phyloP scores from a whole-genome alignment of 768 basidiomycete genomes.

The Mrakia gelida region DNA sequence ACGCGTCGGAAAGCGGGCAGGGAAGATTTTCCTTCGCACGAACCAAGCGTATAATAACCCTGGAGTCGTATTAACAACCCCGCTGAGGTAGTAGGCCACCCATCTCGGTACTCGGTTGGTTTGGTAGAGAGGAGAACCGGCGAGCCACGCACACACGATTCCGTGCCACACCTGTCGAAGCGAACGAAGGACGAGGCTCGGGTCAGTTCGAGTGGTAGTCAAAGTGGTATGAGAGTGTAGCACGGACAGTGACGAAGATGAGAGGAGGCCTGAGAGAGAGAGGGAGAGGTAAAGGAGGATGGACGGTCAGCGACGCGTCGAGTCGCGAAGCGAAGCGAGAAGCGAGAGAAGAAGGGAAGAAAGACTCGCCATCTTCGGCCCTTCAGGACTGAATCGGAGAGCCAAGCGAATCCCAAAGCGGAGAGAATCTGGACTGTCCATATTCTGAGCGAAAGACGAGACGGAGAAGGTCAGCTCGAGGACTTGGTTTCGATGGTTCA shows the following conservation, averaged over 20 bases:
- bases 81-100: slow-evolving; percentile 9
- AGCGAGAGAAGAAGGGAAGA: too few relatives aligned
- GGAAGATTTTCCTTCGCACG: not conserved
- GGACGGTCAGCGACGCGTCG: too few relatives aligned
- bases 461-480: not conserved
- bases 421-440: slow-evolving; percentile 11
- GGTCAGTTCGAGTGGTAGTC: too few relatives aligned
- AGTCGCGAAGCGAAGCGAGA: too few relatives aligned
- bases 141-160: not conserved
- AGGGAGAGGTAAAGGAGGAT: too few relatives aligned
- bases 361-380: not conserved
- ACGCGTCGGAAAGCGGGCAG: not conserved
- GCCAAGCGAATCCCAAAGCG: slow-evolving; percentile 10
- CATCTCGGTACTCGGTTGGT: not conserved
- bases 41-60: slow-evolving; percentile 12
- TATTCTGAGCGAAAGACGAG: not conserved
- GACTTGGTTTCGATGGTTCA: too few relatives aligned
- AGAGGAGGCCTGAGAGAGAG: not conserved
- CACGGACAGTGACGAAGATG: not conserved
- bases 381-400: not conserved
- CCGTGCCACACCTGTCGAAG: not conserved
- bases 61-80: slow-evolving; percentile 13
- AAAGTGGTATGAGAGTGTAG: too few relatives aligned
- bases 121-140: not conserved
- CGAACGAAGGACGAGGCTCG: too few relatives aligned